Evolutionary conservation across 2,329 filamentous ascomycete species (phyloP), one percentile per base, ranked within the genome.

Genomic region (Cadophora gregata): DNA sequence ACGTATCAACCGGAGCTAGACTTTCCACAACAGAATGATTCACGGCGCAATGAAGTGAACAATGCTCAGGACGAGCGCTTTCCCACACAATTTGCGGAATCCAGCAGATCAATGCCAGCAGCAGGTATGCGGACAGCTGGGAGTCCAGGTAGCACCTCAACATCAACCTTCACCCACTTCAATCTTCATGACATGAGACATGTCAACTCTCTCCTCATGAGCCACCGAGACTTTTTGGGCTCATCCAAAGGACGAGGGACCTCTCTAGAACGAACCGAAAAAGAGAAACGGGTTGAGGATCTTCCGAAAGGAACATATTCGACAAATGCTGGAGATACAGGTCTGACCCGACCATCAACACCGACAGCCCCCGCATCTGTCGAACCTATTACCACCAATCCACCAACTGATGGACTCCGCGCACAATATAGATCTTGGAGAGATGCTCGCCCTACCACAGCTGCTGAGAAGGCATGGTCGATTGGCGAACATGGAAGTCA

Each of bases 401-500:
- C 71, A 27, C 76, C 76, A 10, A 73, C 69, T 9, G 76, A 77
- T 59, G 75, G 74, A 36, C 64, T 74, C 12, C 69, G 76, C 60
- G 75, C 76, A 19, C 67, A 70, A 55, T 77, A 77, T 60, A 72
- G 76, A 36, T 75, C 74, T 19, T 77, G 76, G 76, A 76, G 76
- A 67, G 74, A 74, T 68, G 67, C 69, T 47, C 70, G 63, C 29
- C 69, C 71, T 8, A 61, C 50, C 25, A 67, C 66, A 14, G 64
- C 70, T 50, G 67, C 84, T 0, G 87, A 89, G 74, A 89, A 88
- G 75, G 85, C 82, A 21, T 89, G 87, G 87, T 89, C 87, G 24
- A 89, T 90, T 75, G 86, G 86, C 1, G 86, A 85, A 4, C 81
- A 83, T 25, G 82, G 79, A 9, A 81, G 84, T 62, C 77, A 81